A percentile compares a stretch with the other conserved stretches of the same genome.
Evolutionary conservation across 305 asterid genomes (phyloP).

Genomic region (Solanum hybrid): DNA sequence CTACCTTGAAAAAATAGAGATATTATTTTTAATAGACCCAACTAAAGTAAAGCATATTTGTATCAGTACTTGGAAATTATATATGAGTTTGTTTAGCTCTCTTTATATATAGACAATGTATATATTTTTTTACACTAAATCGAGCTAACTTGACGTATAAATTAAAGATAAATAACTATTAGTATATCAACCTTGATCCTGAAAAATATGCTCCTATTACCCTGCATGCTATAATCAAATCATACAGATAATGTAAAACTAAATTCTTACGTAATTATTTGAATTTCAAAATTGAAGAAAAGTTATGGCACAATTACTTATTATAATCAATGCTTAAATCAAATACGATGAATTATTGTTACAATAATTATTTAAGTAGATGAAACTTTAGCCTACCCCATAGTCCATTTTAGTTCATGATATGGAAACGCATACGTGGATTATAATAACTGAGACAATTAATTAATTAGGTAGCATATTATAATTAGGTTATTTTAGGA

Average conservation of each 20-base stretch:
- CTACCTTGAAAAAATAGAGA: not conserved
- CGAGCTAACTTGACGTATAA: not conserved
- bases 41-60: not conserved
- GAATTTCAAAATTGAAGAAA: not conserved
- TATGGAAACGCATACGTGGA: not conserved
- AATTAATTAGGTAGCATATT: not conserved
- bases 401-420: not conserved
- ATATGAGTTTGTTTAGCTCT: not conserved
- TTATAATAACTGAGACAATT: not conserved
- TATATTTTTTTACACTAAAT: not conserved
- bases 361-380: not conserved
- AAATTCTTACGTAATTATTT: not conserved
- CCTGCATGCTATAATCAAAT: not conserved
- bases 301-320: not conserved
- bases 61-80: not conserved
- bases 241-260: not conserved
- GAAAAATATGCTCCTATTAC: not conserved
- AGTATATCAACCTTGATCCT: not conserved
- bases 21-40: not conserved
- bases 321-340: not conserved
- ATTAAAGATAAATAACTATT: not conserved
- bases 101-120: not conserved
- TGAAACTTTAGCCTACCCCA: not conserved
- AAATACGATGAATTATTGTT: not conserved
- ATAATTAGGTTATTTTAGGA: not conserved